Percentiles rank a stretch among this genome's conserved stretches.
These are phyloP conservation scores for Aspergillaceae sp. DNA, from an alignment of 2,329 filamentous ascomycete genomes.

Conservation along the genomic window DNA sequence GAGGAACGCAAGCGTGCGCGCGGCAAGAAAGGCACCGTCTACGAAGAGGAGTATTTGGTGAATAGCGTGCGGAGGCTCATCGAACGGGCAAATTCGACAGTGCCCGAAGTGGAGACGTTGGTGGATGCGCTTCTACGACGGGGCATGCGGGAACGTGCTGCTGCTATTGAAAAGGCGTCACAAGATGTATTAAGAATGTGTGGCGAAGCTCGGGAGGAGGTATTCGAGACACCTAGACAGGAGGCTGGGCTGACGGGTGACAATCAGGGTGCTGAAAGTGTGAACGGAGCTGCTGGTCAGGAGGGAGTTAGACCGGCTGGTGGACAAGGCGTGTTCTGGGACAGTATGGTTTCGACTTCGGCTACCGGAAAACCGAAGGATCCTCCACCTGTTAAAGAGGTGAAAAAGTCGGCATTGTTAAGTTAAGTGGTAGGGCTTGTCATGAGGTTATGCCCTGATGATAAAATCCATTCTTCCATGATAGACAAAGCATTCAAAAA, in stretches of 20 bases:
- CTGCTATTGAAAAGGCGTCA: conserved; percentile 65
- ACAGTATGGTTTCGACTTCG: conserved; percentile 30
- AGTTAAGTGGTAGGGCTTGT: conserved; percentile 11
- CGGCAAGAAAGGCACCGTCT: conserved; percentile 93
- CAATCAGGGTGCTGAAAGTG: conserved; percentile 14
- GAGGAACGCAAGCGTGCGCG: conserved; percentile 93
- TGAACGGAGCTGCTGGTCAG: conserved; percentile 9
- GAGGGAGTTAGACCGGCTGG: conserved; percentile 13
- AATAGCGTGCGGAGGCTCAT: conserved; percentile 77
- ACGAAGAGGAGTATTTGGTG: conserved; percentile 94
- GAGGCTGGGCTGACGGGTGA: conserved; percentile 6
- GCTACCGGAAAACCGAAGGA: conserved; percentile 32
- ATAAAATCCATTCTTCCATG: not conserved
- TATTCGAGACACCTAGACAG: conserved; percentile 46
- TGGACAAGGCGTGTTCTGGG: conserved; percentile 31
- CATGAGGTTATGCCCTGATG: not conserved
- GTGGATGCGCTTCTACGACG: conserved; percentile 69
- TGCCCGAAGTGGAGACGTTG: conserved; percentile 63
- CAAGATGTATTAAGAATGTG: conserved; percentile 66
- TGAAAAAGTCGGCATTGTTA: conserved; percentile 33
- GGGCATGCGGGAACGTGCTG: conserved; percentile 78
- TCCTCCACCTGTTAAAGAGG: conserved; percentile 45
- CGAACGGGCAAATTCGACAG: conserved; percentile 66
- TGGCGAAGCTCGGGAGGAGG: conserved; percentile 56
- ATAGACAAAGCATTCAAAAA: not conserved